Evolutionary conservation across 257 asterid species (phyloP).

Genomic region (Penstemon barbatus): DNA sequence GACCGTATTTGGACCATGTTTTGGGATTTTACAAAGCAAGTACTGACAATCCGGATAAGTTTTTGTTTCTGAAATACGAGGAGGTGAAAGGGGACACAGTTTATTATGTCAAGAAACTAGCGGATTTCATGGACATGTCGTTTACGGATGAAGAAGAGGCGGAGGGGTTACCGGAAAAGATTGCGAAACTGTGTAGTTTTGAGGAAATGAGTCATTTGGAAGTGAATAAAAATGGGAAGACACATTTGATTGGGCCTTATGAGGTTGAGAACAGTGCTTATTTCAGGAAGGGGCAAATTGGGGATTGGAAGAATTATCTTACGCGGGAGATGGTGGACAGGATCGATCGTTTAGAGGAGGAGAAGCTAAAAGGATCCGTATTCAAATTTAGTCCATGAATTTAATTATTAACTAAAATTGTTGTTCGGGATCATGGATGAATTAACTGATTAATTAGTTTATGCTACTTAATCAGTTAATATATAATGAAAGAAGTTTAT

Average conservation of each 20-base stretch:
- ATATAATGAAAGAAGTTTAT: no score
- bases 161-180: slow-evolving; percentile 20
- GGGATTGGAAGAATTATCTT: slow-evolving; percentile 5
- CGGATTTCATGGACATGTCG: slow-evolving; percentile 20
- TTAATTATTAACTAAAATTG: neutral
- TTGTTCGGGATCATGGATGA: no score
- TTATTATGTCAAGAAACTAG: slow-evolving; percentile 15
- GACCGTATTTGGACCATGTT: slow-evolving; percentile 33
- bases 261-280: neutral
- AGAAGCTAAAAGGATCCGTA: neutral
- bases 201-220: slow-evolving; percentile 3
- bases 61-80: slow-evolving; percentile 34
- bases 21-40: slow-evolving; percentile 22
- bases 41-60: neutral
- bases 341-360: neutral
- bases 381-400: neutral
- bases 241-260: neutral
- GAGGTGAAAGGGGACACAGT: slow-evolving; percentile 21
- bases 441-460: no score
- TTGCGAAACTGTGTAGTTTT: slow-evolving; percentile 20
- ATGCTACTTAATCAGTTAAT: no score
- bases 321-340: neutral
- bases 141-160: slow-evolving; percentile 25
- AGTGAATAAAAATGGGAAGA: slow-evolving; percentile 8
- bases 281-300: slow-evolving; percentile 1